These are phyloP conservation scores for Angomonas deanei DNA, from an alignment of 208 protist species.

Conservation along the genomic window DNA sequence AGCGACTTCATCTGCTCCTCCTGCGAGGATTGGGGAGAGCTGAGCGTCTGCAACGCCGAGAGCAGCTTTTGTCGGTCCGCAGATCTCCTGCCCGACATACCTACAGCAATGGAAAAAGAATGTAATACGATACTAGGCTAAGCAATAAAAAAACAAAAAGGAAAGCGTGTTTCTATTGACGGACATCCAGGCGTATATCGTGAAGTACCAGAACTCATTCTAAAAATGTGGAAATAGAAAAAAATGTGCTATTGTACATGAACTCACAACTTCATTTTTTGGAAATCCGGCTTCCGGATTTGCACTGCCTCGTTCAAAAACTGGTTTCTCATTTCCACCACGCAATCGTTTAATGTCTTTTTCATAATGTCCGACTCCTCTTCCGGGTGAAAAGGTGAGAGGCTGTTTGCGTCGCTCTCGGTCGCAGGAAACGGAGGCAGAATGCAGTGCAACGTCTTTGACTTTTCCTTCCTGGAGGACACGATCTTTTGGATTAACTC, in stretches of 20 bases:
- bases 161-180: slow-evolving; percentile 1
- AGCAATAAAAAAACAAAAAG: slow-evolving; percentile 9
- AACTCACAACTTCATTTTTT: slow-evolving; percentile 1
- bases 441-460: background rate
- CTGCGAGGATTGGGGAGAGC: slow-evolving; percentile 16
- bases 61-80: slow-evolving; percentile 55
- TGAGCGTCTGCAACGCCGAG: slow-evolving; percentile 39
- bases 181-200: background rate
- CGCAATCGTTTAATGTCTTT: background rate
- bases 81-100: background rate
- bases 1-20: slow-evolving; percentile 46
- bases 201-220: background rate
- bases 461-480: background rate
- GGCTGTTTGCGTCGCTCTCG: background rate
- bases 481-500: background rate
- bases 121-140: too few species aligned
- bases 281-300: background rate
- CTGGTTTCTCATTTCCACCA: slow-evolving; percentile 3
- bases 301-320: slow-evolving; percentile 11
- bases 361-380: background rate
- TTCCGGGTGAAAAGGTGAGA: background rate
- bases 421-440: slow-evolving; percentile 1
- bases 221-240: background rate
- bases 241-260: background rate
- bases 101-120: background rate